phyloP scores from a whole-genome alignment of 805 yeast species.

The Spathaspora arborariae region DNA sequence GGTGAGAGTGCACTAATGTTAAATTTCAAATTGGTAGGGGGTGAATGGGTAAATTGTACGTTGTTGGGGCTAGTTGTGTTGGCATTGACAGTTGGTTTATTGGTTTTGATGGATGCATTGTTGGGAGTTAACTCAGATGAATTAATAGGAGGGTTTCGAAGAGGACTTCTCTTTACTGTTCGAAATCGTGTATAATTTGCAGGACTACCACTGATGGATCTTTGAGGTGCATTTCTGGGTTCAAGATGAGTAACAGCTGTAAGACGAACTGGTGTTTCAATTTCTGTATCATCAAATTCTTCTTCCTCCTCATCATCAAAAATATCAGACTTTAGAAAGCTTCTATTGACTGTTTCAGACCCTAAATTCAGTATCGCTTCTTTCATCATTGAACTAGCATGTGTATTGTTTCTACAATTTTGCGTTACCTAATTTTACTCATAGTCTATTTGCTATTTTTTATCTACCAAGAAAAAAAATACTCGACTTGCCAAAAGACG shows the following conservation, averaged over 20 bases:
- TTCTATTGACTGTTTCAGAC: slow-evolving; percentile 7
- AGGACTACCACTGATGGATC: too few relatives aligned
- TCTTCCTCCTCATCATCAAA: slow-evolving; percentile 15
- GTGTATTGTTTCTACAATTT: background rate
- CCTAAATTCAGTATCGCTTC: background rate
- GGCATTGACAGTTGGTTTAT: slow-evolving; percentile 8
- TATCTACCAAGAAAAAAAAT: background rate
- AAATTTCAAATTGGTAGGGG: slow-evolving; percentile 19
- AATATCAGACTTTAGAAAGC: background rate
- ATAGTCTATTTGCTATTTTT: background rate
- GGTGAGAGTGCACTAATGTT: background rate
- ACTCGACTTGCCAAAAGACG: background rate
- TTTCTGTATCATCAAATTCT: slow-evolving; percentile 29
- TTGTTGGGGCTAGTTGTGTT: slow-evolving; percentile 4
- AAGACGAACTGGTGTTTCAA: slow-evolving; percentile 22
- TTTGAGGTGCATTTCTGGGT: background rate
- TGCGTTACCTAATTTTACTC: background rate
- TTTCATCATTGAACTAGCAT: background rate
- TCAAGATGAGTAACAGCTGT: background rate
- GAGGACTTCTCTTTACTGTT: slow-evolving; percentile 18
- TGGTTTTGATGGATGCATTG: background rate
- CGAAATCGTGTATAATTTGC: slow-evolving; percentile 8
- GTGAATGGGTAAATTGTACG: slow-evolving; percentile 5
- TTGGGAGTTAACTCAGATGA: slow-evolving; percentile 1
- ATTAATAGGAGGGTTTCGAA: slow-evolving; percentile 11